Base-by-base conservation (phyloP, 2,329 filamentous ascomycete genomes). In the Aureobasidium zeae region DNA sequence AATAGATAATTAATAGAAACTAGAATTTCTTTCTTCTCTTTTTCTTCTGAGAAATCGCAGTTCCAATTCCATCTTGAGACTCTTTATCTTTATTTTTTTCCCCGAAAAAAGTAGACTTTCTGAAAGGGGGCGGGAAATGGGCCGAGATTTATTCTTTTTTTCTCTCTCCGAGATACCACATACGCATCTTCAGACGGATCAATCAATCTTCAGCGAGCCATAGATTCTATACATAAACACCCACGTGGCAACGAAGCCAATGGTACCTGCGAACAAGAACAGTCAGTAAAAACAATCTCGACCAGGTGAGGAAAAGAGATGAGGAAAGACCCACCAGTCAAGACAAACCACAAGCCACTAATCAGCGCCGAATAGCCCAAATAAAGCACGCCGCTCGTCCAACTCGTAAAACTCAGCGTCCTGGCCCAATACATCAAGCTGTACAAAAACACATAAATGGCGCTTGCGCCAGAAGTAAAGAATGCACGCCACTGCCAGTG, bases 401-500 rank as follows among this genome's bases (percentile, higher is more conserved):
- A 68, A 9, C 85, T 85, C 45, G 83, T 81, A 51, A 96, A 81
- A 55, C 82, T 87, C 47, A 96, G 72, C 62, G 89, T 87, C 56
- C 84, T 88, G 25, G 87, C 68, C 76, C 91, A 91, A 66, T 95
- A 96, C 42, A 95, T 72, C 53, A 98, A 65, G 42, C 87, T 88
- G 63, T 94, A 93, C 28, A 83, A 67, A 63, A 96, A 96, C 33
- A 98, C 87, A 60, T 96, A 98, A 11, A 77, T 76, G 1, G 88
- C 88, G 41, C 83, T 93, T 58, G 87, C 89, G 47, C 91, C 91
- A 1, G 87, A 87, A 2, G 86, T 89, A 48, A 86, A 74, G 69
- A 98, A 98, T 5, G 87, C 81, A 41, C 91, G 79, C 91, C 91
- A 98, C 57, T 96, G 91, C 91, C 91, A 98, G 63, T 94, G 84